These are phyloP conservation scores for Wickerhamomyces canadensis DNA, from an alignment of 805 yeast genomes.

Conservation along the genomic window DNA sequence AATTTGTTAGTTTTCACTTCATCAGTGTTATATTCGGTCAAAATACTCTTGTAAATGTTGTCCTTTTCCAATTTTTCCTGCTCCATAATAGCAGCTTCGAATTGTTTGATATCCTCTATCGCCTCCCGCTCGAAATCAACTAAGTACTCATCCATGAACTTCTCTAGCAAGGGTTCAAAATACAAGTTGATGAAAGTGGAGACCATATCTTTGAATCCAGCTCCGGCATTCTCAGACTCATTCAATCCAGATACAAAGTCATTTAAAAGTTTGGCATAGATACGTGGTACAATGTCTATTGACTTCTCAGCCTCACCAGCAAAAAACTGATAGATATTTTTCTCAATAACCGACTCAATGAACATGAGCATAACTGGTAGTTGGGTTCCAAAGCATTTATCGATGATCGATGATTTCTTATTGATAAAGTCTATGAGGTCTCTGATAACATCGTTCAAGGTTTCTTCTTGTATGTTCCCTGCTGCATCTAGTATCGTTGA, in stretches of 20 bases:
- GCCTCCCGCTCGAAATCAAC: slow-evolving; percentile 25
- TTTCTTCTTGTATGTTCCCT: slow-evolving; percentile 16
- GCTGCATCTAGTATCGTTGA: slow-evolving; percentile 20
- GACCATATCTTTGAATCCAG: slow-evolving; percentile 24
- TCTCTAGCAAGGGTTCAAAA: slow-evolving; percentile 29
- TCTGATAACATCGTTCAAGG: slow-evolving; percentile 20
- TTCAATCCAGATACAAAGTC: slow-evolving; percentile 31
- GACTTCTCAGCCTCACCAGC: slow-evolving; percentile 20
- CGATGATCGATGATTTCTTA: slow-evolving; percentile 31
- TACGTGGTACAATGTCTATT: slow-evolving; percentile 25
- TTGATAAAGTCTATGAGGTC: slow-evolving; percentile 29
- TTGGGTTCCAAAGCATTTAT: slow-evolving; percentile 32
- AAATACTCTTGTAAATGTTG: slow-evolving; percentile 31
- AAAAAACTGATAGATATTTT: slow-evolving; percentile 25
- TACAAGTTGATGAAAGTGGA: slow-evolving; percentile 32
- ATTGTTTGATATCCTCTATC: slow-evolving; percentile 20
- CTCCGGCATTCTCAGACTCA: slow-evolving; percentile 32
- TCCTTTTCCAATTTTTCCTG: slow-evolving; percentile 37
- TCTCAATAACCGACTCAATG: slow-evolving; percentile 33
- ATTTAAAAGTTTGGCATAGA: slow-evolving; percentile 26
- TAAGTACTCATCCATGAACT: slow-evolving; percentile 28
- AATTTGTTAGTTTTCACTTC: slow-evolving; percentile 33
- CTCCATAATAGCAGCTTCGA: slow-evolving; percentile 21
- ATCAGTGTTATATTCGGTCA: slow-evolving; percentile 34
- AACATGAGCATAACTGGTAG: slow-evolving; percentile 34